Base-by-base conservation (phyloP, 225 moss, liverwort and hornwort genomes). In the Straminergon stramineum region DNA sequence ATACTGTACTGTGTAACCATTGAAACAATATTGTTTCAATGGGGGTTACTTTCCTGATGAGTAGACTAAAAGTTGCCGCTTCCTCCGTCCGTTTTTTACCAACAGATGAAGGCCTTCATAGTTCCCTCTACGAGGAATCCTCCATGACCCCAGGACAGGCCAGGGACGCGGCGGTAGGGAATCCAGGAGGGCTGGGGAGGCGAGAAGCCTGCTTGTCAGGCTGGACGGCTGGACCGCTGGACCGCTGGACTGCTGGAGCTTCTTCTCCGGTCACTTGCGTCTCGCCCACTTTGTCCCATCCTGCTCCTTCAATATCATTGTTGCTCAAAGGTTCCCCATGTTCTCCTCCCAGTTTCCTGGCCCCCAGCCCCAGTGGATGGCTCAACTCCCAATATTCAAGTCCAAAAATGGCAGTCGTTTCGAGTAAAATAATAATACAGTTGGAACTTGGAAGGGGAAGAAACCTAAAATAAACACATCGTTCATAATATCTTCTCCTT, bases 131-230 rank as follows among this genome's bases (percentile, higher is more conserved):
- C 5, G 17, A 19, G 8, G 35, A 55, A 21, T 75, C 45, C 76
- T 71, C 51, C 52, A 10, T 9, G 80, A 31, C 62, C 81, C 62
- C 61, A 31, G 43, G 48, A 6, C 11, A 48, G 17, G n/a, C 58
- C 17, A 48, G 81, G 86, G 90, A 90, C 89, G 92, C 92, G 92
- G 92, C 89, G 92, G 92, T 90, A 92, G 86, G 90, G 90, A 92
- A 92, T 92, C 90, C 89, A 53, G 89, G 90, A 88, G 92, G 85
- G 77, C 77, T 52, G 53, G 77, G 86, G 48, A 86, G 55, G 62
- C 51, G 57, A 79, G 76, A 70, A 55, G 75, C 52, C 21, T 64
- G 90, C 68, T 52, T 35, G 83, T 57, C 20, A 48, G 57, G 57
- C n/a, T 45, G 32, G n/a, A n/a, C n/a, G n/a, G 31, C 51, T 52